Evolutionary conservation across 2,329 filamentous ascomycete genomes (phyloP).

Genomic region (Didymellaceae sp.): DNA sequence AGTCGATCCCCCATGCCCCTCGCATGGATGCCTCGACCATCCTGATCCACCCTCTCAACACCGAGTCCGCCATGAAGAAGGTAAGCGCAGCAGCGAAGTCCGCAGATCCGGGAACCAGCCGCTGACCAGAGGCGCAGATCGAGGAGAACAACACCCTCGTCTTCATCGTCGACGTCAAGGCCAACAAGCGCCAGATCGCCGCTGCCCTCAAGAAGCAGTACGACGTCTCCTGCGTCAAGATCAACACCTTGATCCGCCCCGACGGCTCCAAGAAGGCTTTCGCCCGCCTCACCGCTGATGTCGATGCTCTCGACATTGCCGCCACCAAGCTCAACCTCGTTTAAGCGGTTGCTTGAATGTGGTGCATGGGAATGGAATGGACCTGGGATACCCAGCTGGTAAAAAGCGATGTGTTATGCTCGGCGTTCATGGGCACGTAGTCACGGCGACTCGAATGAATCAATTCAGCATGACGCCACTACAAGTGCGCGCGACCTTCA

Average conservation of each 20-base stretch:
- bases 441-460: constrained; percentile 48
- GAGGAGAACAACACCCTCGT: constrained; percentile 99
- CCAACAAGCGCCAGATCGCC: constrained; percentile 99
- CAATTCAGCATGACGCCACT: constrained; percentile 43
- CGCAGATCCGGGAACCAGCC: not conserved
- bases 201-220: constrained; percentile 98
- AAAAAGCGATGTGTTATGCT: constrained; percentile 47
- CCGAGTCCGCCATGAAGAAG: constrained; percentile 99
- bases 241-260: constrained; percentile 98
- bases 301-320: constrained; percentile 98
- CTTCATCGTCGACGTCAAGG: constrained; percentile 88
- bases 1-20: constrained; percentile 86
- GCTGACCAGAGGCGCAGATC: constrained; percentile 61
- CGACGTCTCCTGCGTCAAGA: constrained; percentile 97
- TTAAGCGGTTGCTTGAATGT: constrained; percentile 61
- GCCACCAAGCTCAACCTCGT: constrained; percentile 99
- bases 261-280: constrained; percentile 99
- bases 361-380: constrained; percentile 35
- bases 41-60: constrained; percentile 97
- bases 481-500: constrained; percentile 20
- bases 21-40: constrained; percentile 98
- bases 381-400: constrained; percentile 44
- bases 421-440: constrained; percentile 47
- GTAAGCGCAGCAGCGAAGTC: constrained; percentile 7
- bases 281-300: constrained; percentile 91